A percentile compares a stretch with the other conserved stretches of the same genome.
Conservation (phyloP, 352 stramenopile genomes). For the Pilasporangium apinafurcum region DNA sequence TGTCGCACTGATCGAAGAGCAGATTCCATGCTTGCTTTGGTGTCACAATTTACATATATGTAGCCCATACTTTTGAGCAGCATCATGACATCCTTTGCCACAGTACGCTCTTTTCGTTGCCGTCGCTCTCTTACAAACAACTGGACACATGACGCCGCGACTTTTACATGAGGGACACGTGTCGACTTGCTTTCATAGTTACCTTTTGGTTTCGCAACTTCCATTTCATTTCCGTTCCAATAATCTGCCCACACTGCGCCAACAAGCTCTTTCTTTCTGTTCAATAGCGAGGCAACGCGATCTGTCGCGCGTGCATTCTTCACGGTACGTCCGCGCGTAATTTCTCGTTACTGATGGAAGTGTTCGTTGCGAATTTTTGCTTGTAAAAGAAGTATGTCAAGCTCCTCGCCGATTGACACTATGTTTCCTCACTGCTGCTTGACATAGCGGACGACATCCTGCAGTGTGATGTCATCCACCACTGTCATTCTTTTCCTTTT, state of each 20-base stretch:
- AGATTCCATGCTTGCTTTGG: background rate
- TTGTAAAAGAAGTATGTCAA: conserved; percentile 7
- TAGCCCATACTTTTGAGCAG: background rate
- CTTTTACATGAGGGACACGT: background rate
- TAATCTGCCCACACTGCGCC: conserved; percentile 1
- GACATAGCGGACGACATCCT: conserved; percentile 1
- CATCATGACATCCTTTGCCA: background rate
- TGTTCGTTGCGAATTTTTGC: conserved; percentile 1
- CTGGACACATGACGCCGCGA: background rate
- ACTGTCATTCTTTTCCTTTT: too few species aligned
- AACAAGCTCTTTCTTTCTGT: conserved; percentile 3
- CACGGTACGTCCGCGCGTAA: too few species aligned
- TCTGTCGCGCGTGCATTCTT: conserved; percentile 1
- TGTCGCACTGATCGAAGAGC: background rate
- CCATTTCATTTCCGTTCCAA: background rate
- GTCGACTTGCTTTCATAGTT: conserved; percentile 1
- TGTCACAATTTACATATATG: background rate
- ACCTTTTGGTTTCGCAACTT: background rate
- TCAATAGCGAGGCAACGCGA: conserved; percentile 1
- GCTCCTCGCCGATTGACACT: conserved; percentile 4
- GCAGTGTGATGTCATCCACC: background rate
- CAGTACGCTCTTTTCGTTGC: background rate
- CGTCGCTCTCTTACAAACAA: background rate
- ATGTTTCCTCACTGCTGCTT: conserved; percentile 1
- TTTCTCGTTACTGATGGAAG: too few species aligned